Evolutionary conservation across 1,284 basidiomycete species (phyloP).

Genomic region (Apiotrichum siamense): DNA sequence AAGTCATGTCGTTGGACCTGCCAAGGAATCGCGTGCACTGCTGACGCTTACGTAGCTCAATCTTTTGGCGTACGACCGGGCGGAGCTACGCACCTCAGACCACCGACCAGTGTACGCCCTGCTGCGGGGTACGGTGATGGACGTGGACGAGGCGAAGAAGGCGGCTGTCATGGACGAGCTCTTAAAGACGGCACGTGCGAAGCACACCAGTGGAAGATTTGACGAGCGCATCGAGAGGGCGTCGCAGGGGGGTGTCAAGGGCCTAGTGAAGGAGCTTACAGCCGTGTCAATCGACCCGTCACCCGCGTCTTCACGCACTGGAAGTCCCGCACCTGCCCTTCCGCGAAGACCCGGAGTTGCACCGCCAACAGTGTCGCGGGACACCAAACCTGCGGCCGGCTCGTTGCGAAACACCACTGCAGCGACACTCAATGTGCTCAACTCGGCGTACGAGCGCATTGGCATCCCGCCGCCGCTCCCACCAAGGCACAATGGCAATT

Average conservation of each 20-base stretch:
- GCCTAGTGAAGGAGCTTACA: slow-evolving; percentile 21
- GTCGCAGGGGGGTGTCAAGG: slow-evolving; percentile 18
- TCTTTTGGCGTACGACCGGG: slow-evolving; percentile 52
- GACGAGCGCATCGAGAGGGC: slow-evolving; percentile 14
- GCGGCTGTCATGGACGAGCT: slow-evolving; percentile 33
- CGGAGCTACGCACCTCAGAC: slow-evolving; percentile 82
- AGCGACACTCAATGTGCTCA: not conserved
- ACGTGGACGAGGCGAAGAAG: slow-evolving; percentile 71
- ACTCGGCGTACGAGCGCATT: slow-evolving; percentile 9
- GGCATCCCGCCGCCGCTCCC: slow-evolving; percentile 17
- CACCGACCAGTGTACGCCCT: slow-evolving; percentile 89
- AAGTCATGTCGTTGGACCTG: slow-evolving; percentile 51
- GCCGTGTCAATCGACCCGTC: slow-evolving; percentile 6
- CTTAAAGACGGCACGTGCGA: slow-evolving; percentile 5
- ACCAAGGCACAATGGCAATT: slow-evolving; percentile 7
- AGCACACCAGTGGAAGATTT: slow-evolving; percentile 1
- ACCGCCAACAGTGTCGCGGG: slow-evolving; percentile 12
- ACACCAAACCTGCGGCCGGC: slow-evolving; percentile 3
- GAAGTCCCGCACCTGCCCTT: slow-evolving; percentile 1
- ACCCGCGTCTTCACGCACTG: not conserved
- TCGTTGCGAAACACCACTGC: not conserved
- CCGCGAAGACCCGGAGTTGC: too few species aligned
- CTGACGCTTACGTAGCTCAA: slow-evolving; percentile 19
- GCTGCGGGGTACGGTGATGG: slow-evolving; percentile 69
- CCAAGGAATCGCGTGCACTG: too few species aligned